Evolutionary conservation across 139 green algal genomes (phyloP).

Genomic region (Edaphochlamys debaryana): DNA sequence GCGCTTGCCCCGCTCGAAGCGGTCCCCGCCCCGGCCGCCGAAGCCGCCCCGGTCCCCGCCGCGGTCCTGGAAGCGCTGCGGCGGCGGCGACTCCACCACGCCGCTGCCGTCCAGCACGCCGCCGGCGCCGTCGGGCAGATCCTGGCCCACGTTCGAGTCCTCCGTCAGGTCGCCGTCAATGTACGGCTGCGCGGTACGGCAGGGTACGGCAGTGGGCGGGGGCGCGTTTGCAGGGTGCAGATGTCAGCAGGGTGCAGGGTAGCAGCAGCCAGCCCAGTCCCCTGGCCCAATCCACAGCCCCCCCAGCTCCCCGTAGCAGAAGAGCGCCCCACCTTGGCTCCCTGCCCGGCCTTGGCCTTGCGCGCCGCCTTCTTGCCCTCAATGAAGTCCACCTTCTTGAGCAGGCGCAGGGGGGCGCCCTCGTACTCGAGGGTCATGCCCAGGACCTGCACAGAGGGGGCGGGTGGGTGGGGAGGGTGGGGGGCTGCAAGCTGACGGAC

Average conservation of each 20-base stretch:
- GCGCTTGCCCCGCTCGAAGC: background rate
- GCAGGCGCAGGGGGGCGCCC: constrained; percentile 69
- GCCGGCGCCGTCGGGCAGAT: constrained; percentile 22
- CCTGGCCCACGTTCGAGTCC: constrained; percentile 19
- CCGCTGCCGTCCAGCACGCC: constrained; percentile 12
- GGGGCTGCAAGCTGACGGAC: too few species aligned
- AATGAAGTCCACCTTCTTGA: constrained; percentile 77
- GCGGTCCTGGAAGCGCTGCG: background rate
- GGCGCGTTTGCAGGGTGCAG: background rate
- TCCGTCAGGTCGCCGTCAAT: constrained; percentile 11
- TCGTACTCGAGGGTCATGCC: constrained; percentile 68
- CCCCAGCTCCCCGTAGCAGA: too few species aligned
- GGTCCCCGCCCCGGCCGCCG: background rate
- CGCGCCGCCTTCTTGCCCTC: constrained; percentile 71
- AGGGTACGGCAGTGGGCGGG: too few species aligned
- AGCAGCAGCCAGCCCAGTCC: too few species aligned
- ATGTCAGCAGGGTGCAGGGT: background rate
- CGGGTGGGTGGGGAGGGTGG: too few species aligned
- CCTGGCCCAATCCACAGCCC: background rate
- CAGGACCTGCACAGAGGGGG: constrained; percentile 33
- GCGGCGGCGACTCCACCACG: background rate
- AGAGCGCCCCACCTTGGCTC: background rate
- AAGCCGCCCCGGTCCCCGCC: background rate
- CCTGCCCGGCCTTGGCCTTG: constrained; percentile 39
- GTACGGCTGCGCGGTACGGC: background rate